Evolutionary conservation across 2,329 filamentous ascomycete genomes (phyloP).

Genomic region (Aspergillus sp.): DNA sequence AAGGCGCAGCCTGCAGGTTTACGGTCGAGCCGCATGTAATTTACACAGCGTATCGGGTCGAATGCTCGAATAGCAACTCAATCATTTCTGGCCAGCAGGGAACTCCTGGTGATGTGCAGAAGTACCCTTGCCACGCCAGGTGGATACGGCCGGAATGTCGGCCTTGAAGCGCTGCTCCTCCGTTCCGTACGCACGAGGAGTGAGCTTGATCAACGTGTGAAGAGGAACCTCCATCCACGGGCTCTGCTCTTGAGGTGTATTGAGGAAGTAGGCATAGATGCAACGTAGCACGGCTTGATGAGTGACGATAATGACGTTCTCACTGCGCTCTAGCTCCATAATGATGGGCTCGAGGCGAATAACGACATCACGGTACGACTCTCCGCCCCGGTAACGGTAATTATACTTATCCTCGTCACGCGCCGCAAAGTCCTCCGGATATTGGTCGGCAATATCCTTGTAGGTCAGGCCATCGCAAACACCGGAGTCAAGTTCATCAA

Average conservation of each 20-base stretch:
- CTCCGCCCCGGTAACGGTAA: conserved; percentile 94
- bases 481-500: conserved; percentile 93
- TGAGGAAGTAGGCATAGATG: conserved; percentile 99
- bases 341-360: conserved; percentile 98
- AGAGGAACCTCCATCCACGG: conserved; percentile 99
- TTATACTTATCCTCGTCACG: conserved; percentile 99
- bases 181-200: conserved; percentile 87
- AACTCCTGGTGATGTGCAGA: conserved; percentile 72
- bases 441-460: conserved; percentile 83
- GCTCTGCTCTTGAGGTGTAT: conserved; percentile 82
- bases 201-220: conserved; percentile 93
- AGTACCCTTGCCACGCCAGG: conserved; percentile 89
- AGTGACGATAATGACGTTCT: conserved; percentile 96
- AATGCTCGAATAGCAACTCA: background rate
- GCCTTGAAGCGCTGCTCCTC: conserved; percentile 82
- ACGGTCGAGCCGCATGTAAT: background rate
- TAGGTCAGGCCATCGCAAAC: conserved; percentile 97
- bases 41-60: background rate
- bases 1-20: conserved; percentile 7
- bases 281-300: conserved; percentile 95
- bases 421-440: conserved; percentile 89
- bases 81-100: conserved; percentile 16
- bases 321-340: conserved; percentile 94
- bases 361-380: conserved; percentile 93
- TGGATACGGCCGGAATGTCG: conserved; percentile 91